These are phyloP conservation scores for Tylopilus intermedius DNA, from an alignment of 768 basidiomycete genomes.

Conservation along the genomic window DNA sequence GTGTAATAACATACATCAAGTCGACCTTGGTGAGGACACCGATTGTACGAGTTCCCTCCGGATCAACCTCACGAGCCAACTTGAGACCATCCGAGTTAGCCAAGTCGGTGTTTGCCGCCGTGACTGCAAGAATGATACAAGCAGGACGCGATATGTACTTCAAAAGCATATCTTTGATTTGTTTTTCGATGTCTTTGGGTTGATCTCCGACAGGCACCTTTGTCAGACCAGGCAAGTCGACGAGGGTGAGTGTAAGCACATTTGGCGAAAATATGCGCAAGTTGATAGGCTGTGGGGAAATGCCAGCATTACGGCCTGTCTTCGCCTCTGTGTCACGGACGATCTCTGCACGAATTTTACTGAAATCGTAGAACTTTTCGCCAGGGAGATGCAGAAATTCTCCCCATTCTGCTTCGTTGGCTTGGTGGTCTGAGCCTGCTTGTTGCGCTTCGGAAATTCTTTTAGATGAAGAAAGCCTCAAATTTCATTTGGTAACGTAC, in stretches of 20 bases:
- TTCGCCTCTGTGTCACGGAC: constrained; percentile 96
- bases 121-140: constrained; percentile 95
- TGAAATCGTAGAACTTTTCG: constrained; percentile 97
- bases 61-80: constrained; percentile 94
- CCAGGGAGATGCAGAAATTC: constrained; percentile 96
- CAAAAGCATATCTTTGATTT: constrained; percentile 93
- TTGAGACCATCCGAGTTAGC: constrained; percentile 98
- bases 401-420: constrained; percentile 96
- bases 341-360: constrained; percentile 95
- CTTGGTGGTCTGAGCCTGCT: constrained; percentile 60
- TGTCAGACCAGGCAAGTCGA: constrained; percentile 94
- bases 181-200: constrained; percentile 94
- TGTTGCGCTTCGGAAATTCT: constrained; percentile 20
- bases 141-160: constrained; percentile 94
- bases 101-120: constrained; percentile 92
- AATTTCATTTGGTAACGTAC: constrained; percentile 31
- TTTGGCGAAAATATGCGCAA: constrained; percentile 96
- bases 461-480: neutral
- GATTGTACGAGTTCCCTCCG: constrained; percentile 93
- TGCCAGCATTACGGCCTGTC: constrained; percentile 97
- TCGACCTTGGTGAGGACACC: constrained; percentile 99
- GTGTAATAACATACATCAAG: constrained; percentile 68
- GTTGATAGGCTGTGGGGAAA: constrained; percentile 96
- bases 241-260: constrained; percentile 93
- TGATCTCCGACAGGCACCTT: constrained; percentile 96